Evolutionary conservation across 192 early-diverging fungal genomes (phyloP), one percentile per base, ranked within the genome.

Genomic region (Borealophlyctis nickersoniae): DNA sequence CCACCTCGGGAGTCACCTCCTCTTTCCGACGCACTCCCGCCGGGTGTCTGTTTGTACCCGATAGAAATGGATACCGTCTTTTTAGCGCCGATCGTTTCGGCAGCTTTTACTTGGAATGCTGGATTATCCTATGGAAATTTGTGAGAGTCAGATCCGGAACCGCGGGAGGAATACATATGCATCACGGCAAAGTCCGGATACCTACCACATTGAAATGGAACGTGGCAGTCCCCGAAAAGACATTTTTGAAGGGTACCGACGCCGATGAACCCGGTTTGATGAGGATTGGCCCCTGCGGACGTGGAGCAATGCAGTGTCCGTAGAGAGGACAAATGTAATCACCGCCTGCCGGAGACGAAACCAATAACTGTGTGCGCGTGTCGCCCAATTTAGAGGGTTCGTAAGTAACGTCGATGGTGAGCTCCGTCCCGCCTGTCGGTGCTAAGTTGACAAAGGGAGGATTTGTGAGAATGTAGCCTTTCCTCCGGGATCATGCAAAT

Each of bases 311-410:
- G 58, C 83, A 86, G 56, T 86, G 83, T 0, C 84, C 84, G 55
- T 63, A 73, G 11, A 86, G 69, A 14, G 82, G 81, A 58, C 80
- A 85, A 0, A 81, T 36, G 45, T 84, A 86, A 58, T 86, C 84
- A 3, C 84, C 84, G 27, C 84, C 84, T 5, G 53, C 49, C 13
- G 83, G 9, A 2, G 84, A 86, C 4, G 72, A 58, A 2, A 86
- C 55, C 4, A 78, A 7, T 23, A 86, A 60, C 58, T 79, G 73
- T 2, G 84, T 81, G 22, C 78, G 63, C 4, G 62, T 55, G 65
- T 85, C 83, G 9, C 84, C 84, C 2, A 86, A 61, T 53, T 80
- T 82, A 14, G 83, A 86, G 9, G 84, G 84, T 63, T 86, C 84
- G 58, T 84, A 86, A 0, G 67, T 73, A 1, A 86, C 72, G 56